Evolutionary conservation across 2,329 filamentous ascomycete species (phyloP), one percentile per base, ranked within the genome.

Genomic region (Tolypocladium sp.): DNA sequence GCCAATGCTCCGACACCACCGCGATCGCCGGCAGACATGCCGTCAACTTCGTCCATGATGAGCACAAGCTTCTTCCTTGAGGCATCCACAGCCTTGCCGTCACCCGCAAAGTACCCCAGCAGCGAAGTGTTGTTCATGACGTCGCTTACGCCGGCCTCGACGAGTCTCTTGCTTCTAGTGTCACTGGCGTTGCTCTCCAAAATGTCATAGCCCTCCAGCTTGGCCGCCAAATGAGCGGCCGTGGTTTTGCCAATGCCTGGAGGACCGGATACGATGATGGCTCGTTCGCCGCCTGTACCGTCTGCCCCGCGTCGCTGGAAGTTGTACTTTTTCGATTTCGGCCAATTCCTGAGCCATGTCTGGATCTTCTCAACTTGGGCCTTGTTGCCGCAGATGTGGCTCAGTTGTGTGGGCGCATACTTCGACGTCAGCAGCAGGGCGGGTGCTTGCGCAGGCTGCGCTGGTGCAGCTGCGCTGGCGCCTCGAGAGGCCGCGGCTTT

Each of bases 41-140:
- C 94, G 68, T 99, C 94, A 5, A 99, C 94, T 74, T 99, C 94
- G 67, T 99, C 94, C 94, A 99, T 97, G 75, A 99, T 91, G 55
- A 99, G 78, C 7, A 97, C 91, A 40, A 97, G 86, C 66, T 97
- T 97, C 78, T 95, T 96, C 78, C 94, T 97, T 20, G 81, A 80
- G 5, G 79, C 75, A 52, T 97, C 89, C 4, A 96, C 86, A 59
- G 87, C 83, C 73, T 94, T 90, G 30, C 90, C 89, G 59, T 92
- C 90, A 2, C 86, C 86, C 8, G 92, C 86, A 72, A 97, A 99
- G 74, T 89, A 99, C 1, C 94, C 94, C 59, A 92, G 82, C 15
- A 99, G 79, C 27, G 93, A 97, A 0, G 89, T 97, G 58, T 96
- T 97, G 72, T 94, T 92, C 70, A 99, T 84, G 12, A 96, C 89